Base-by-base conservation (phyloP, 2,329 filamentous ascomycete genomes). In the Nothomitra cinnamomea region DNA sequence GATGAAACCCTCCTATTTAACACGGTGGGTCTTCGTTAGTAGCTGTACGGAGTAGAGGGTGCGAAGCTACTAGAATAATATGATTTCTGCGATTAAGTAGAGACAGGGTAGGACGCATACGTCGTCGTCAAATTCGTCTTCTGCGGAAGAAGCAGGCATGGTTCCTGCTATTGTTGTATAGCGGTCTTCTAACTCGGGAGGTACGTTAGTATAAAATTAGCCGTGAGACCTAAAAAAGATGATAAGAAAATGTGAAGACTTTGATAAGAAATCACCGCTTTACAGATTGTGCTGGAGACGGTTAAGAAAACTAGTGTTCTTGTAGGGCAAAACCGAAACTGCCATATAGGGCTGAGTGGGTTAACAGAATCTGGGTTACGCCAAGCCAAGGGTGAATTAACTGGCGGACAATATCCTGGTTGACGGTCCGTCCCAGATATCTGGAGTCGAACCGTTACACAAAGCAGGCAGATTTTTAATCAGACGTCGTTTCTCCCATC, bases 1-100 rank as follows among this genome's bases (percentile, higher is more conserved):
- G 57, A 84, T 83, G 64, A 75, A 75, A 60, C 65, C 65, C 58
- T 79, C 68, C 68, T 71, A 53, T 21, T 22, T n/a, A n/a, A n/a
- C 45, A n/a, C 10, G 8, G 28, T 7, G 10, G 28, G 12, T 7
- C 15, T n/a, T 3, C 15, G 15, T 49, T 19, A 49, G 45, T 28
- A 21, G 5, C 15, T 5, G 17, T 19, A 10, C 13, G 2, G 7
- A 41, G 15, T 41, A 5, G 6, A 6, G 45, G 17, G n/a, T 4
- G 21, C 19, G 50, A 19, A 40, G 32, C 15, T 8, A 15, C n/a
- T 25, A 2, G n/a, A n/a, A 52, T 19, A 5, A 19, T 5, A 2
- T n/a, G 15, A 2, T 4, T 32, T 32, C 28, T 32, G 28, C 10
- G 28, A 10, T 10, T 32, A 10, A 4, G 10, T 32, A 32, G n/a